Conservation (phyloP, 2,329 filamentous ascomycete genomes). For the Fusarium beomiforme region DNA sequence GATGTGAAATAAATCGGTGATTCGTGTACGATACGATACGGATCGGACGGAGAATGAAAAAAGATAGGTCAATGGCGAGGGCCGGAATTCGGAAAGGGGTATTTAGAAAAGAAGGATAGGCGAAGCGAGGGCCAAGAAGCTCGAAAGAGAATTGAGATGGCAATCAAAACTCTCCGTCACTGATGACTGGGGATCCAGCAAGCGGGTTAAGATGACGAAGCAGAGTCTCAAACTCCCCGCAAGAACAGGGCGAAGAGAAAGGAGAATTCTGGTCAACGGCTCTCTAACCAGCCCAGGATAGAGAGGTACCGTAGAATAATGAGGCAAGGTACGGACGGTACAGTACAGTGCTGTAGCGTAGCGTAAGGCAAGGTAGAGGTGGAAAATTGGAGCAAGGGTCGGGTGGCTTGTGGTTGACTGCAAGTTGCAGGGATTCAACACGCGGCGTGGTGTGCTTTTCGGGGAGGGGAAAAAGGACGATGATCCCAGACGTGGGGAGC, state of each 20-base stretch:
- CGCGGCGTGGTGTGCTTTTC: conserved; percentile 43
- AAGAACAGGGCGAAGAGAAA: conserved; percentile 41
- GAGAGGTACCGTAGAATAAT: conserved; percentile 15
- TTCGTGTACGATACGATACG: conserved; percentile 27
- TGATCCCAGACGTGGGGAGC: conserved; percentile 15
- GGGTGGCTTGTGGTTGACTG: conserved; percentile 39
- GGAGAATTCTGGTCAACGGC: conserved; percentile 40
- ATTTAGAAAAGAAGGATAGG: conserved; percentile 4
- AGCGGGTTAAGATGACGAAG: conserved; percentile 40
- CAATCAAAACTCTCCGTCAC: conserved; percentile 6
- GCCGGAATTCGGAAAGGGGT: conserved; percentile 23
- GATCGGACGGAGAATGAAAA: conserved; percentile 14
- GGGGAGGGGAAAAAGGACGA: conserved; percentile 19
- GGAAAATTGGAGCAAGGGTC: conserved; percentile 42
- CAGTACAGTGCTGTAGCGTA: conserved; percentile 27
- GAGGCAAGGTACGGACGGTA: background rate
- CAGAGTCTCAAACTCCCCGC: conserved; percentile 42
- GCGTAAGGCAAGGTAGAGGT: conserved; percentile 23
- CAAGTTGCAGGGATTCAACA: conserved; percentile 36
- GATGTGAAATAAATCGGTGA: conserved; percentile 10
- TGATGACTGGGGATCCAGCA: conserved; percentile 28
- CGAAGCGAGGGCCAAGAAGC: conserved; percentile 10
- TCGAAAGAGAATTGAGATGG: conserved; percentile 10
- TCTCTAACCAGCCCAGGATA: conserved; percentile 25
- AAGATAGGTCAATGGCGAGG: conserved; percentile 15